phyloP scores from a whole-genome alignment of 768 basidiomycete species.

The Rhodosporidiobolus sp. region DNA sequence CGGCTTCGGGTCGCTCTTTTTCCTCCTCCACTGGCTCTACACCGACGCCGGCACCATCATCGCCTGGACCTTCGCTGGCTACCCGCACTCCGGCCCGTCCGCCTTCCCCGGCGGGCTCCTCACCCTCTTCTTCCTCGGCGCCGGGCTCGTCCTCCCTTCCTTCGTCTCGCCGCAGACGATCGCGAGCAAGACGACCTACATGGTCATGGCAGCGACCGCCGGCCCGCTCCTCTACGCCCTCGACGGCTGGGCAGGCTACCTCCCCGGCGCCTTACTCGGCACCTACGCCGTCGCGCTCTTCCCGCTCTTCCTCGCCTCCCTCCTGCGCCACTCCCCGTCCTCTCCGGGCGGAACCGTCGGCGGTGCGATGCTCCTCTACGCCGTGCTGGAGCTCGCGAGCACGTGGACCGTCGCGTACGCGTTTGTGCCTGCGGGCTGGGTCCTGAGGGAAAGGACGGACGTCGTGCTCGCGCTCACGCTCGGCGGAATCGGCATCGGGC shows the following conservation, averaged over 20 bases:
- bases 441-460: conserved; percentile 34
- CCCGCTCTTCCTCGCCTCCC: conserved; percentile 20
- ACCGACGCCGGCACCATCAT: conserved; percentile 37
- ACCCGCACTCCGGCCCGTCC: conserved; percentile 24
- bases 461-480: conserved; percentile 19
- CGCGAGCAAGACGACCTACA: neutral
- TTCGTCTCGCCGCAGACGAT: neutral
- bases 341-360: neutral
- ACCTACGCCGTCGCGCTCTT: conserved; percentile 13
- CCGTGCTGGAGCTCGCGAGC: conserved; percentile 21
- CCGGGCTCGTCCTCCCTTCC: conserved; percentile 2
- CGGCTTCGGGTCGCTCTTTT: conserved; percentile 31
- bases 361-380: conserved; percentile 22
- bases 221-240: neutral
- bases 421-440: conserved; percentile 30
- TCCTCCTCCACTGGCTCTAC: conserved; percentile 32
- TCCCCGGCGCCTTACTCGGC: conserved; percentile 26
- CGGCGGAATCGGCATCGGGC: conserved; percentile 16
- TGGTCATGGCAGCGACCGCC: no score
- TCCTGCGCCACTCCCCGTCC: neutral
- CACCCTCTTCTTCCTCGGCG: conserved; percentile 7
- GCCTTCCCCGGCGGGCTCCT: conserved; percentile 25
- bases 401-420: conserved; percentile 35
- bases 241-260: conserved; percentile 12
- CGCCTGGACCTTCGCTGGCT: conserved; percentile 26